Evolutionary conservation across 208 protist genomes (phyloP), one percentile per base, ranked within the genome.

Genomic region (Leishmania major): DNA sequence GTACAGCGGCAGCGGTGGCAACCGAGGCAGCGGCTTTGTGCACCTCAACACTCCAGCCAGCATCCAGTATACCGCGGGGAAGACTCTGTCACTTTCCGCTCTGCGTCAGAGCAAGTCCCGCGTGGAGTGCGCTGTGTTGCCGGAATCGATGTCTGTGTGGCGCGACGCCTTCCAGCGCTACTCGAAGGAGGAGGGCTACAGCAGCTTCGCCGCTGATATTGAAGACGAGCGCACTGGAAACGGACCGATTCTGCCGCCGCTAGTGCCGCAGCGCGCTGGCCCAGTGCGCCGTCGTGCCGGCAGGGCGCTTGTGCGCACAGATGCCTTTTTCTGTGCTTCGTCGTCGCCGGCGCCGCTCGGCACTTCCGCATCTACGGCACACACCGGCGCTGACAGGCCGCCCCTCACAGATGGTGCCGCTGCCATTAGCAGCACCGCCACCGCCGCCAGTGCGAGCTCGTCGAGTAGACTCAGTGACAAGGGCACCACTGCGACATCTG

Each of bases 41-140:
- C 95, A 98, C 80, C 92, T 92, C 76, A 98, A 98, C 84, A 97
- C 93, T 2, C 95, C 95, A 0, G 91, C 92, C 1, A 80, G 72
- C 66, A 98, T 98, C 67, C 73, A 81, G 5, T 98, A 95, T 84
- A 96, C 94, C 0, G 60, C 77, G 1, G 93, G 93, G 5, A 85
- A 93, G 79, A 85, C 88, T 28, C n/a, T 97, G 0, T 92, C 93
- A 10, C 79, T 92, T 37, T 83, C 92, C 11, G 91, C 94, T 13
- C 79, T 97, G n/a, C 82, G 85, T 6, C 87, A 89, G 62, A 69
- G 75, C 47, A 81, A 84, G 3, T 78, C 74, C 28, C 91, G 95
- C 51, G 89, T 93, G 62, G 92, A 97, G 75, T 93, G 90, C 66
- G 92, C 94, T 7, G 82, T 85, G 66, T 83, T 97, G 77, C 95